These are phyloP conservation scores for Gigaspora rosea DNA, from an alignment of 192 early-diverging fungal species.

Conservation along the genomic window DNA sequence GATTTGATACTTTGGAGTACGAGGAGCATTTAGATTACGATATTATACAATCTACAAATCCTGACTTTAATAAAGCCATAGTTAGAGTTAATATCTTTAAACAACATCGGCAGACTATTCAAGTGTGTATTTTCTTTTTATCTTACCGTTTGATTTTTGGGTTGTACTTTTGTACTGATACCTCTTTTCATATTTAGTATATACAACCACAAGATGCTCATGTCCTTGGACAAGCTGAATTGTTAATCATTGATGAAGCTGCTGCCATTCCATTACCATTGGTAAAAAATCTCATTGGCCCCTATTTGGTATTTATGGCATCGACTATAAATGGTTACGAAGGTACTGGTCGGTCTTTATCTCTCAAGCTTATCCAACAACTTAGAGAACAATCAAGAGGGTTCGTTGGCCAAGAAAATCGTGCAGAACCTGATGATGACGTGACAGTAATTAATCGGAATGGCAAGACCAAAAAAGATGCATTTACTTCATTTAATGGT, in stretches of 20 bases:
- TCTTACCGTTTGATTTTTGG: neutral
- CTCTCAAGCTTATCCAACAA: constrained; percentile 93
- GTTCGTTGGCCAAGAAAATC: constrained; percentile 54
- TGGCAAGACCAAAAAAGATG: constrained; percentile 55
- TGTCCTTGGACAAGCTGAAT: constrained; percentile 93
- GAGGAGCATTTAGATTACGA: constrained; percentile 99
- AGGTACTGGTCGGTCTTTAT: constrained; percentile 96
- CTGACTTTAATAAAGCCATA: constrained; percentile 92
- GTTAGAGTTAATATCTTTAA: constrained; percentile 95
- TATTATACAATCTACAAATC: constrained; percentile 97
- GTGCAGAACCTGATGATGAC: constrained; percentile 30
- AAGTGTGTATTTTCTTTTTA: constrained; percentile 42
- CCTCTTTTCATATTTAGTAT: constrained; percentile 58
- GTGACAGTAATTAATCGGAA: constrained; percentile 54
- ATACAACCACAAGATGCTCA: constrained; percentile 95
- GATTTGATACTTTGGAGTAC: constrained; percentile 97
- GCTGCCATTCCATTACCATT: constrained; percentile 96
- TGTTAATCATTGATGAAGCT: constrained; percentile 98
- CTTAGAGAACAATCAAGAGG: constrained; percentile 90
- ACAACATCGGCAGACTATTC: constrained; percentile 97
- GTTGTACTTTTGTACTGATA: neutral
- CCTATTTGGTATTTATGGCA: constrained; percentile 97
- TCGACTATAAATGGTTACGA: constrained; percentile 99
- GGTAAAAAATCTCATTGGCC: constrained; percentile 89
- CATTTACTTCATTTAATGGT: constrained; percentile 40